Base-by-base conservation (phyloP, 768 basidiomycete species). In the Lentinula aciculospora region DNA sequence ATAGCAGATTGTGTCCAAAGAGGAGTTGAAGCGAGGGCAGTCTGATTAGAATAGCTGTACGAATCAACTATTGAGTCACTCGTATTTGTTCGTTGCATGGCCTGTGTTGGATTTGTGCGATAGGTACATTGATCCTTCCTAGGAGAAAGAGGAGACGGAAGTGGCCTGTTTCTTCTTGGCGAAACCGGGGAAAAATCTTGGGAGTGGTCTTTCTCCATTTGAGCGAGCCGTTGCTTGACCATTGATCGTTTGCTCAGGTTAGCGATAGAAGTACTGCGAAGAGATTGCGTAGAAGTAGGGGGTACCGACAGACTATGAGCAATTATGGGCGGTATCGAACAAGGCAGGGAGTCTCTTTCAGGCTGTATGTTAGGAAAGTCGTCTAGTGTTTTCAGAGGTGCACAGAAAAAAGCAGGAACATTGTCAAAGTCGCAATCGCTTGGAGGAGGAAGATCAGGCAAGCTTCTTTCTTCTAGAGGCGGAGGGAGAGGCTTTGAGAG, bases 201-300 rank as follows among this genome's bases (percentile, higher is more conserved):
- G 36, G 56, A 47, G 21, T 47, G 12, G 6, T 48, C 46, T 73
- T 67, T 64, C 63, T 85, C 78, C 10, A 88, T 80, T 62, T 87
- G 79, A 9, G 83, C 82, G 13, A 87, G 75, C 34, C 87, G 82
- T 61, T 84, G 81, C 59, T 79, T 81, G 46, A 89, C 88, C 23
- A 88, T 79, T 6, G 85, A 88, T 37, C 81, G 68, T 56, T 77
- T 76, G 58, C 76, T 80, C 15, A 89, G 75, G 58, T 86, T 83
- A 27, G 78, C 71, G 44, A 89, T 81, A 7, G 86, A 88, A 4
- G 85, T 82, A 58, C 82, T 48, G 7, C 51, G 40, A 45, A 46
- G 42, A 27, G 44, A 46, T 15, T 53, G 58, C 2, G 53, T 27
- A 13, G 58, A 53, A n/a, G 25, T 40, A 27, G 49, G n/a, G 42